phyloP scores from a whole-genome alignment of 2,329 filamentous ascomycete species.

The Leptographium flavum region DNA sequence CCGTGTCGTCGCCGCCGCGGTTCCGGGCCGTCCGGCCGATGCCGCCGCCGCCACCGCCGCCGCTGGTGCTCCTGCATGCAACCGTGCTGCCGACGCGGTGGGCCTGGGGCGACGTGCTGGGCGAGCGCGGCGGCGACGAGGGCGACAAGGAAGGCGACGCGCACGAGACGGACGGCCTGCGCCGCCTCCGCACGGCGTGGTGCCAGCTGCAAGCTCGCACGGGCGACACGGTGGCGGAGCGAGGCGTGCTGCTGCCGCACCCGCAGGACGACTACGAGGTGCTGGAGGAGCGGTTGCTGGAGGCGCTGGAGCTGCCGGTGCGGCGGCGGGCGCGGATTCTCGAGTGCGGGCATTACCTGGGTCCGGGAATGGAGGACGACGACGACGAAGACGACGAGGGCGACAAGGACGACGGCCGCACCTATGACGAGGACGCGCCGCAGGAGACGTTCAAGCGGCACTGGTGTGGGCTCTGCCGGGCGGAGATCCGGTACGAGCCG shows the following conservation, averaged over 20 bases:
- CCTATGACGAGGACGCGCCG: slow-evolving; percentile 28
- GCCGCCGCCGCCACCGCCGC: slow-evolving; percentile 46
- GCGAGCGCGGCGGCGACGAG: slow-evolving; percentile 20
- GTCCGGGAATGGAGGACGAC: slow-evolving; percentile 36
- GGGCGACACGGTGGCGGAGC: slow-evolving; percentile 55
- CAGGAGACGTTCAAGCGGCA: slow-evolving; percentile 22
- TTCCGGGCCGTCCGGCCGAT: slow-evolving; percentile 34
- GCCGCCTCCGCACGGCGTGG: slow-evolving; percentile 47
- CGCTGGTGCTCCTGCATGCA: slow-evolving; percentile 64
- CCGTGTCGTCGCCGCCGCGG: slow-evolving; percentile 24
- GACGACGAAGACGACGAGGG: slow-evolving; percentile 29
- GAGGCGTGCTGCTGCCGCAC: slow-evolving; percentile 63
- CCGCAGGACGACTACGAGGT: slow-evolving; percentile 69
- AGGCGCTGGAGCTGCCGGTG: slow-evolving; percentile 57
- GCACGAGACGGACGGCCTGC: slow-evolving; percentile 18
- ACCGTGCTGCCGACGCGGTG: slow-evolving; percentile 59
- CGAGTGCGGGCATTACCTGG: slow-evolving; percentile 64
- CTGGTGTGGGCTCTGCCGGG: slow-evolving; percentile 43
- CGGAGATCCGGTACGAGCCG: slow-evolving; percentile 39
- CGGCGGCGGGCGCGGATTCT: slow-evolving; percentile 52
- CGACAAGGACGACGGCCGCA: slow-evolving; percentile 23
- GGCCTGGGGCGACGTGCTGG: slow-evolving; percentile 44
- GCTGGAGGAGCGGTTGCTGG: slow-evolving; percentile 62
- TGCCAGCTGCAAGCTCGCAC: slow-evolving; percentile 47
- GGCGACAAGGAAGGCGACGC: slow-evolving; percentile 7